Base-by-base conservation (phyloP, 2,329 filamentous ascomycete genomes). In the Colletotrichum salicis region DNA sequence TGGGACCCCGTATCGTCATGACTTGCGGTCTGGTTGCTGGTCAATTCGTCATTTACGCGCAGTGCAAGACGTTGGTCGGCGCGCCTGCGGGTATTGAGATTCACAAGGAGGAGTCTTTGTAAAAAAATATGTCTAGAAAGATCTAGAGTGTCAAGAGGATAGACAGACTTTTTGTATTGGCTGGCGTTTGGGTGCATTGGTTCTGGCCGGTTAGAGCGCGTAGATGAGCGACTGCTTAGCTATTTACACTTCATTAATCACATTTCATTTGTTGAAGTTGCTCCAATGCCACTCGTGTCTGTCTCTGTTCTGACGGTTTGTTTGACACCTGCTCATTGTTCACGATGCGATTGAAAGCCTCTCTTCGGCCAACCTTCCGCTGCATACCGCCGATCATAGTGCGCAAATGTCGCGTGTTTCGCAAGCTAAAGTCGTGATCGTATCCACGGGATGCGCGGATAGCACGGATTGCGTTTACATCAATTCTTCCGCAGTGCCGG, bases 31-130 rank as follows among this genome's bases (percentile, higher is more conserved):
- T 88, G 33, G 86, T 88, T 0, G 83, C 86, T 1, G 85, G 83
- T 0, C 86, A 88, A 75, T 88, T 88, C 75, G 86, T 88, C 27
- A 87, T 88, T 45, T 88, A 88, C 65, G 86, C 86, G 3, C 86
- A 88, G 76, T 88, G 85, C 80, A 88, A 88, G 80, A 75, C 85
- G 4, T 77, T 88, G 19, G 86, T 86, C 1, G 86, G 86, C 0
- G 86, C 86, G 4, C 86, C 86, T 27, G 82, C 86, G 0, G 76
- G 85, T 35, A 84, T 88, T 61, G 86, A 88, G 76, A 88, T 88
- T 73, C 86, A 88, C 76, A 88, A 87, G 76, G 85, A 87, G 27
- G 51, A 71, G 70, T 65, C 67, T 8, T 22, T 72, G 19, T 67
- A 41, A 41, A 19, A 19, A 11, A 11, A 58, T 24, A 58, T 24